Evolutionary conservation across 176 grass and related monocot species (phyloP).

Genomic region (Musa beccarii): DNA sequence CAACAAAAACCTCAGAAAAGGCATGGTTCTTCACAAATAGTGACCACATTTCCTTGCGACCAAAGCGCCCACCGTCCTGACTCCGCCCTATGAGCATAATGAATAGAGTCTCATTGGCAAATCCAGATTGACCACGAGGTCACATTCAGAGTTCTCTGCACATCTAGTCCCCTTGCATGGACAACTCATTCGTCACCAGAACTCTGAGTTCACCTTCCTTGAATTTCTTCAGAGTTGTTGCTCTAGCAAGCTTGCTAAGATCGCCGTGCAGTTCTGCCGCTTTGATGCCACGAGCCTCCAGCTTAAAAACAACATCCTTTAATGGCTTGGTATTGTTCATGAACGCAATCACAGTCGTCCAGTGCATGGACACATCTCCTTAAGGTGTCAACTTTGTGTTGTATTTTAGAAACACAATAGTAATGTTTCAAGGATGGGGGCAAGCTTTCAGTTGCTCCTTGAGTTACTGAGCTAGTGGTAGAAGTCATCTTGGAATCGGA

Average conservation of each 20-base stretch:
- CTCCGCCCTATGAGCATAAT: conserved; percentile 91
- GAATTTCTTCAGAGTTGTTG: conserved; percentile 78
- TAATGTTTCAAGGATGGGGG: conserved; percentile 73
- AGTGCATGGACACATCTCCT: conserved; percentile 79
- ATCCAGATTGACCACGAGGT: conserved; percentile 93
- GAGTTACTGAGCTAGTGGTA: conserved; percentile 35
- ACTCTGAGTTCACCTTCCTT: conserved; percentile 77
- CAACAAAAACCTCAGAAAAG: conserved; percentile 70
- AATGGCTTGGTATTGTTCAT: conserved; percentile 89
- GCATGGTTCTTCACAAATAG: conserved; percentile 90
- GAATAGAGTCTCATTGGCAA: conserved; percentile 81
- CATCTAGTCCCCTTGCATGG: conserved; percentile 78
- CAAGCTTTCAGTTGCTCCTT: conserved; percentile 69
- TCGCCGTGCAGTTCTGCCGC: conserved; percentile 78
- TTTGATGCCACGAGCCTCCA: conserved; percentile 79
- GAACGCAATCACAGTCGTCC: conserved; percentile 72
- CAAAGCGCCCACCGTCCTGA: conserved; percentile 70
- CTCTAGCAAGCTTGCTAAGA: conserved; percentile 76
- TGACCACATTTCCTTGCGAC: conserved; percentile 67
- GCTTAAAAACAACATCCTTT: conserved; percentile 95
- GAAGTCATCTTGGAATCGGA: conserved; percentile 28
- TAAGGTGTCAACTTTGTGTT: conserved; percentile 88
- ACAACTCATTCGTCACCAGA: conserved; percentile 81
- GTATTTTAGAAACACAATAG: conserved; percentile 67
- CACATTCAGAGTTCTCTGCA: conserved; percentile 91